phyloP scores from a whole-genome alignment of 1,284 basidiomycete genomes.

The Coriolopsis trogii region DNA sequence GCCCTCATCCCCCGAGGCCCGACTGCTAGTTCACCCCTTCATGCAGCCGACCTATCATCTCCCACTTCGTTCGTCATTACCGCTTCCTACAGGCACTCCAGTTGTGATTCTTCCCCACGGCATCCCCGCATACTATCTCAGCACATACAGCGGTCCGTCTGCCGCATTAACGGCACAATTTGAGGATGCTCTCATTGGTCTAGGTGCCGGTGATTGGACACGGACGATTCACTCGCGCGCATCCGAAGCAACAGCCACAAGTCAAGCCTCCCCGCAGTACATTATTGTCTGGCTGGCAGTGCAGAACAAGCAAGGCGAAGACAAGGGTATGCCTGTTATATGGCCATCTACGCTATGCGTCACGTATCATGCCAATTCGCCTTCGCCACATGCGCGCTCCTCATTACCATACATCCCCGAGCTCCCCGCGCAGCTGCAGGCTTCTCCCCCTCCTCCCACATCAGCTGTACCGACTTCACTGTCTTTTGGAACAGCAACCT shows the following conservation, averaged over 20 bases:
- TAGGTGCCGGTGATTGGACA: conserved; percentile 60
- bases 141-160: conserved; percentile 64
- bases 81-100: conserved; percentile 59
- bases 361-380: conserved; percentile 45
- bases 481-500: conserved; percentile 8
- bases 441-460: conserved; percentile 52
- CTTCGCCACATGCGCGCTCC: conserved; percentile 42
- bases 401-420: conserved; percentile 60
- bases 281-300: conserved; percentile 74
- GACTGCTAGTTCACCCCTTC: conserved; percentile 62
- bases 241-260: neutral
- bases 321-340: conserved; percentile 73
- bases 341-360: conserved; percentile 69
- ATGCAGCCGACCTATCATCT: conserved; percentile 56
- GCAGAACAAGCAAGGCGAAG: conserved; percentile 75
- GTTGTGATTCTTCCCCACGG: conserved; percentile 69
- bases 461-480: conserved; percentile 19
- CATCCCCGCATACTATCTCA: conserved; percentile 72
- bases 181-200: conserved; percentile 56
- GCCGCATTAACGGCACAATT: conserved; percentile 65
- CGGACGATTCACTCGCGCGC: conserved; percentile 6
- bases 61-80: conserved; percentile 42
- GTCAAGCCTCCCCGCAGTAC: conserved; percentile 41
- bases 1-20: conserved; percentile 29
- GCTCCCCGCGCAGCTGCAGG: conserved; percentile 64